Conservation (phyloP, 1,139 yeast genomes). For the Saccharomyces pastorianus region DNA sequence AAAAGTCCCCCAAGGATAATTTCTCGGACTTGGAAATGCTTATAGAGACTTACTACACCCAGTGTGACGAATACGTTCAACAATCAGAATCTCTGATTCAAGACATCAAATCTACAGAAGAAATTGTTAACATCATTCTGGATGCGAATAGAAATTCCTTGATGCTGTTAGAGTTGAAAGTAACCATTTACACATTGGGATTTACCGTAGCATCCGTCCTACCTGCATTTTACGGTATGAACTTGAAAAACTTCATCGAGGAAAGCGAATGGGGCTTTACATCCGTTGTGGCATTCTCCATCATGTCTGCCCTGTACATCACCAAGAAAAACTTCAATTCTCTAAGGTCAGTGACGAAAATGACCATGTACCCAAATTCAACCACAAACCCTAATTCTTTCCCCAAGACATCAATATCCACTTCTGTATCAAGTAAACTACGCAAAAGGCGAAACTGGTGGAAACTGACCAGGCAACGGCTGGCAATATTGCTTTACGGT, state of each 20-base stretch:
- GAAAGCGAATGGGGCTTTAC: constrained; percentile 50
- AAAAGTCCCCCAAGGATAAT: constrained; percentile 34
- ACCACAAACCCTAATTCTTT: constrained; percentile 10
- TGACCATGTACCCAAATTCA: constrained; percentile 35
- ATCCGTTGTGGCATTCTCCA: constrained; percentile 35
- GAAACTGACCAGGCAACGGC: neutral
- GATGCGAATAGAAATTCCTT: constrained; percentile 93
- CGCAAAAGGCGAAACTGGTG: neutral
- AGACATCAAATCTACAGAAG: constrained; percentile 92
- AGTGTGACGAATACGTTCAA: constrained; percentile 94
- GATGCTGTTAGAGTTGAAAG: constrained; percentile 79
- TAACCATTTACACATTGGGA: constrained; percentile 80
- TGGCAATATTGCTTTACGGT: neutral
- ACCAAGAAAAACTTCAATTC: constrained; percentile 36
- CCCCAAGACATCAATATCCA: neutral
- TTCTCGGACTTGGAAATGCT: constrained; percentile 81
- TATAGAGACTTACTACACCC: constrained; percentile 86
- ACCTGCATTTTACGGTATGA: constrained; percentile 92
- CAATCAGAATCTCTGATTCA: constrained; percentile 72
- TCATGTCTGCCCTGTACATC: constrained; percentile 36
- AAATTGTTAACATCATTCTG: constrained; percentile 85
- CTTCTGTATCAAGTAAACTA: neutral
- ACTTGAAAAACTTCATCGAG: constrained; percentile 80
- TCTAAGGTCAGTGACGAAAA: constrained; percentile 37
- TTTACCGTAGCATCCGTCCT: constrained; percentile 74